Conservation (phyloP, 176 grass and related monocot genomes). For the Chloris gayana region DNA sequence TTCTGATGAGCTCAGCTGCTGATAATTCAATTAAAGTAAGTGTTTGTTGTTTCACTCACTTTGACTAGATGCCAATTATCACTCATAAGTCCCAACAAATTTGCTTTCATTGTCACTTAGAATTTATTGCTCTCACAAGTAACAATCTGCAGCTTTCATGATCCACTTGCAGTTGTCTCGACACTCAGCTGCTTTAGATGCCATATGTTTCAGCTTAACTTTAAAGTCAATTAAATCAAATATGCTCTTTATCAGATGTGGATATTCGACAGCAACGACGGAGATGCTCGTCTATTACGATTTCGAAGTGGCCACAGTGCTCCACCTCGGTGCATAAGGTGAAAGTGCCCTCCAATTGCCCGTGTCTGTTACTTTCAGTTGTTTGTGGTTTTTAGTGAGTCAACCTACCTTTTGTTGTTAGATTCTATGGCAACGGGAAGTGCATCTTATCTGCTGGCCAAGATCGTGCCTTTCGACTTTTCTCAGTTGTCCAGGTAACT, state of each 20-base stretch:
- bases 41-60: slow-evolving; percentile 3
- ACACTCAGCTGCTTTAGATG: slow-evolving; percentile 15
- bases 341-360: slow-evolving; percentile 21
- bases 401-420: slow-evolving; percentile 37
- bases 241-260: slow-evolving; percentile 72
- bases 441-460: slow-evolving; percentile 93
- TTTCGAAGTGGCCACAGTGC: slow-evolving; percentile 99
- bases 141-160: not conserved
- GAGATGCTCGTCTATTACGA: slow-evolving; percentile 85
- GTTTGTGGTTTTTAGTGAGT: slow-evolving; percentile 25
- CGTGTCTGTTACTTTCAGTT: slow-evolving; percentile 24
- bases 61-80: not conserved
- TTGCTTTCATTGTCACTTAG: not conserved
- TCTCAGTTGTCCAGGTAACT: slow-evolving; percentile 91
- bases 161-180: slow-evolving; percentile 4
- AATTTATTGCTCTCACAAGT: not conserved
- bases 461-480: slow-evolving; percentile 97
- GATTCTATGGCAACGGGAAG: slow-evolving; percentile 95
- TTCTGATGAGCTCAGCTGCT: slow-evolving; percentile 95
- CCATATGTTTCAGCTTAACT: slow-evolving; percentile 10
- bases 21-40: slow-evolving; percentile 99
- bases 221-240: slow-evolving; percentile 21
- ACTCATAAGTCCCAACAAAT: not conserved
- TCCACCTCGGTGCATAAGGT: slow-evolving; percentile 92
- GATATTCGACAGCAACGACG: slow-evolving; percentile 95